phyloP scores from a whole-genome alignment of 169 alveolate genomes.

The Eimeria zaria region DNA sequence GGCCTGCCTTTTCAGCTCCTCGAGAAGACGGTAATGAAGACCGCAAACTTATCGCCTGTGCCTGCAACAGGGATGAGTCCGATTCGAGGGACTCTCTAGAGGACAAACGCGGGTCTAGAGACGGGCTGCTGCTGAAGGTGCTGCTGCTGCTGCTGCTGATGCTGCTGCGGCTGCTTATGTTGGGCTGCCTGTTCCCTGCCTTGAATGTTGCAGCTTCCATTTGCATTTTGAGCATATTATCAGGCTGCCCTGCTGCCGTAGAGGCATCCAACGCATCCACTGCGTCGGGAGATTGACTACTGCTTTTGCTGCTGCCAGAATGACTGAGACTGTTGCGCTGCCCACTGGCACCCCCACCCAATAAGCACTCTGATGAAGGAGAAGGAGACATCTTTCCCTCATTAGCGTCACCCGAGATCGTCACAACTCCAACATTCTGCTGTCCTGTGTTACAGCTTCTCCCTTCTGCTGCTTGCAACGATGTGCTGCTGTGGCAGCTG shows the following conservation, averaged over 20 bases:
- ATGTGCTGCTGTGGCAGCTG: constrained; percentile 8
- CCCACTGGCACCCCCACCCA: neutral
- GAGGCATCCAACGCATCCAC: constrained; percentile 43
- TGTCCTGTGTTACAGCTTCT: neutral
- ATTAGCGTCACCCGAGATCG: neutral
- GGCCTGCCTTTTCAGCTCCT: neutral
- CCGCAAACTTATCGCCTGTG: constrained; percentile 5
- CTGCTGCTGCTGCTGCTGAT: neutral
- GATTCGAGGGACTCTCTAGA: neutral
- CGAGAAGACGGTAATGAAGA: neutral
- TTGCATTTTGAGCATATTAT: constrained; percentile 8
- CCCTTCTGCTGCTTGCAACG: constrained; percentile 11
- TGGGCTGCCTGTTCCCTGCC: constrained; percentile 1
- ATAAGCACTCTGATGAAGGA: neutral
- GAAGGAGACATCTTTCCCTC: neutral
- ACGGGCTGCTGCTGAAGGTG: constrained; percentile 35
- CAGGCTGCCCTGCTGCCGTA: constrained; percentile 3
- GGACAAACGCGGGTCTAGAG: neutral
- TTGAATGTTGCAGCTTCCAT: neutral
- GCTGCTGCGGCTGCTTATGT: neutral
- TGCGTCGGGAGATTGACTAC: constrained; percentile 28
- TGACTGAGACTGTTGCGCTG: neutral
- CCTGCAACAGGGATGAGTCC: constrained; percentile 4
- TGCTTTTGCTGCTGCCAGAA: constrained; percentile 2
- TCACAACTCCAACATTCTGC: neutral